phyloP scores from a whole-genome alignment of 352 stramenopile genomes.

The Phytophthora citrophthora region DNA sequence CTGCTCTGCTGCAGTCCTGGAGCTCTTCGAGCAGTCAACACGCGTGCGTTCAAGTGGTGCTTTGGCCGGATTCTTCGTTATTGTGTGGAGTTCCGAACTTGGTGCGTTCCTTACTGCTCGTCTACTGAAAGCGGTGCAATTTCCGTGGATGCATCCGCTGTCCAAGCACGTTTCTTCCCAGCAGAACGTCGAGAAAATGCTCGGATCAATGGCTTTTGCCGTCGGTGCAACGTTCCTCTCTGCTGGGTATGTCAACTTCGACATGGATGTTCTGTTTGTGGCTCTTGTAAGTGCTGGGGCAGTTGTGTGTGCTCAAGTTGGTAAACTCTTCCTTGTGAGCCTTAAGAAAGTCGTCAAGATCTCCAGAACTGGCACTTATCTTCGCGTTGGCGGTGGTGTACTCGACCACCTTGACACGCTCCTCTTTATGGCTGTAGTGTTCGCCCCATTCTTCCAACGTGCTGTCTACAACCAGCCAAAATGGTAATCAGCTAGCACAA shows the following conservation, averaged over 20 bases:
- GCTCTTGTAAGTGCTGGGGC: conserved; percentile 39
- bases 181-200: conserved; percentile 67
- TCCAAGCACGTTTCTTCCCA: conserved; percentile 55
- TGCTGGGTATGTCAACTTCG: conserved; percentile 44
- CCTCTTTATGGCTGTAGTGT: conserved; percentile 65
- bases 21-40: conserved; percentile 52
- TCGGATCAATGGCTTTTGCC: conserved; percentile 50
- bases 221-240: conserved; percentile 39
- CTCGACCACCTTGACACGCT: conserved; percentile 67
- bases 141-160: conserved; percentile 64
- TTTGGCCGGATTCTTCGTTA: conserved; percentile 54
- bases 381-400: conserved; percentile 57
- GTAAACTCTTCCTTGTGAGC: conserved; percentile 65
- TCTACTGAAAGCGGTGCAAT: conserved; percentile 53
- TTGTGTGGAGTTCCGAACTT: conserved; percentile 66
- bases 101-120: conserved; percentile 56
- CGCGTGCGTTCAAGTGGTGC: conserved; percentile 31
- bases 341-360: conserved; percentile 71
- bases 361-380: conserved; percentile 47
- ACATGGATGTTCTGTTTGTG: conserved; percentile 39
- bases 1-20: conserved; percentile 49
- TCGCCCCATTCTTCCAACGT: conserved; percentile 55
- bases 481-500: conserved; percentile 28
- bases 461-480: conserved; percentile 37
- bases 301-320: conserved; percentile 51